These are phyloP conservation scores for Atractiella rhizophila DNA, from an alignment of 768 basidiomycete genomes.

Conservation along the genomic window DNA sequence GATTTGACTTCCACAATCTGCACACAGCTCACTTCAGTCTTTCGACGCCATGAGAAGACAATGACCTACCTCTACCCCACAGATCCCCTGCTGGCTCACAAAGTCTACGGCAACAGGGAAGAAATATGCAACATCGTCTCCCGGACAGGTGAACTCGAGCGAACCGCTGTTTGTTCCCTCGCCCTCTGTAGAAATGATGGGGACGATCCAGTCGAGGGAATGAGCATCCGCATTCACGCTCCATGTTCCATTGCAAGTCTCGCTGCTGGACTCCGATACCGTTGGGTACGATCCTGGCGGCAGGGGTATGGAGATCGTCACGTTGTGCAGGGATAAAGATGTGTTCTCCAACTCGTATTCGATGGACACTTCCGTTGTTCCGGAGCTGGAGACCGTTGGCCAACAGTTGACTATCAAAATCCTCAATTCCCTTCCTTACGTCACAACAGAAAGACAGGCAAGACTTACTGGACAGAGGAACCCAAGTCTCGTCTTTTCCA, in stretches of 20 bases:
- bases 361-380: constrained; percentile 80
- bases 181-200: constrained; percentile 37
- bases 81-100: constrained; percentile 51
- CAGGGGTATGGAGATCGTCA: constrained; percentile 71
- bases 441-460: background rate
- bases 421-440: background rate
- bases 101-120: constrained; percentile 80
- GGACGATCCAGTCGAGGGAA: constrained; percentile 62
- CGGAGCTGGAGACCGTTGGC: constrained; percentile 76
- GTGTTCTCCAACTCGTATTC: constrained; percentile 90
- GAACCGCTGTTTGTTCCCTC: constrained; percentile 40
- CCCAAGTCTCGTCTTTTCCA: constrained; percentile 69
- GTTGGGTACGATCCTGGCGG: constrained; percentile 68
- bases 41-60: background rate
- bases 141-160: constrained; percentile 70
- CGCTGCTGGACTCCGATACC: constrained; percentile 35
- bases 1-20: constrained; percentile 30
- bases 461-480: constrained; percentile 64
- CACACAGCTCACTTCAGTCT: background rate
- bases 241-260: constrained; percentile 40
- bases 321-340: constrained; percentile 50
- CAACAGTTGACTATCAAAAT: constrained; percentile 60
- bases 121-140: constrained; percentile 56
- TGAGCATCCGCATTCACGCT: constrained; percentile 52
- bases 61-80: constrained; percentile 38